Percentiles rank a stretch among this genome's conserved stretches.
These are phyloP conservation scores for Pythium brachiatum DNA, from an alignment of 352 stramenopile species.

Conservation along the genomic window DNA sequence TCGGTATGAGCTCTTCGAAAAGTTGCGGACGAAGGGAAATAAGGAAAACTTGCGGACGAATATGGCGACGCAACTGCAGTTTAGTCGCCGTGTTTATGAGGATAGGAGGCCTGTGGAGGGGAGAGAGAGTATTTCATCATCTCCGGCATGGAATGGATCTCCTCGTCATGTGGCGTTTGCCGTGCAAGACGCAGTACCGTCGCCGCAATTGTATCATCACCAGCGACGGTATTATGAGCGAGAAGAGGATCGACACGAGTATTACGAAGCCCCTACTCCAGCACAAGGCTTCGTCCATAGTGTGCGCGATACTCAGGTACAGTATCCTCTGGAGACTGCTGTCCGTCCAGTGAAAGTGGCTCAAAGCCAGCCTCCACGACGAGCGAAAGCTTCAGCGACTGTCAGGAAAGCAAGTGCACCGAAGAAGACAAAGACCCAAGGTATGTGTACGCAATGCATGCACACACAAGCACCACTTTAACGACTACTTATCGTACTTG, in stretches of 20 bases:
- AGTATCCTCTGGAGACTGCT: background rate
- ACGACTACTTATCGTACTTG: background rate
- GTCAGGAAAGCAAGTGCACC: background rate
- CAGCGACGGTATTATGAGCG: background rate
- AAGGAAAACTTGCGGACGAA: background rate
- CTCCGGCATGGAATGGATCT: background rate
- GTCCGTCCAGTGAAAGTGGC: background rate
- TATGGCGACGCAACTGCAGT: conserved; percentile 31
- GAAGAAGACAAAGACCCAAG: background rate
- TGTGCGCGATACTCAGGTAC: background rate
- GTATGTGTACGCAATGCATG: background rate
- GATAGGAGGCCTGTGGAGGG: background rate
- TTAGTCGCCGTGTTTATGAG: conserved; percentile 13
- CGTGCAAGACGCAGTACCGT: conserved; percentile 39
- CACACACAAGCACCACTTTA: too few species aligned
- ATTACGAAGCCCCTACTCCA: background rate
- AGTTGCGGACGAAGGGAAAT: background rate
- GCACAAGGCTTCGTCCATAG: background rate
- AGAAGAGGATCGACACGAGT: background rate
- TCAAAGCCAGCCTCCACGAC: background rate
- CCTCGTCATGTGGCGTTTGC: conserved; percentile 45
- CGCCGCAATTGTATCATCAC: conserved; percentile 37
- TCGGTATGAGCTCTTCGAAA: conserved; percentile 6
- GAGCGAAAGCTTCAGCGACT: background rate
- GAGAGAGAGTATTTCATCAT: background rate